Percentiles rank a stretch among this genome's conserved stretches.
Evolutionary conservation across 2,329 filamentous ascomycete genomes (phyloP).

Genomic region (Fusarium tjaetaba): DNA sequence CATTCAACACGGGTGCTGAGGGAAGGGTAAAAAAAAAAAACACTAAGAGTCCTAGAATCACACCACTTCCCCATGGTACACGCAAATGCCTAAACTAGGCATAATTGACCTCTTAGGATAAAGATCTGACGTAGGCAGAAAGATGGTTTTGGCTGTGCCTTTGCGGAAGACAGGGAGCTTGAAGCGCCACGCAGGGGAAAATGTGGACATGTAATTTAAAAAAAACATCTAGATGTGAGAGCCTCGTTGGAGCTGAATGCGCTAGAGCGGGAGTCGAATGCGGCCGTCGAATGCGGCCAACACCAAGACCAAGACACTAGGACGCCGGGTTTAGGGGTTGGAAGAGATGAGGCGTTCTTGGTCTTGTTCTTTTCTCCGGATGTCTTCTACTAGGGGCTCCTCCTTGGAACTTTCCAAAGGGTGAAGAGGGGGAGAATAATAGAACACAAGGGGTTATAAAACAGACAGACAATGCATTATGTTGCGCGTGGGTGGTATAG

Average conservation of each 20-base stretch:
- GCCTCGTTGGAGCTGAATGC: slow-evolving; percentile 7
- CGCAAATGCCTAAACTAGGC: slow-evolving; percentile 31
- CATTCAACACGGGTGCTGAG: not conserved
- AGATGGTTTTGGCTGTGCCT: slow-evolving; percentile 31
- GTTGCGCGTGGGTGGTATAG: not conserved
- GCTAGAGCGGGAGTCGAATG: slow-evolving; percentile 12
- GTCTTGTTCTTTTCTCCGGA: not conserved
- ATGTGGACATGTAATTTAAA: slow-evolving; percentile 44
- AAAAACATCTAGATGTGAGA: slow-evolving; percentile 19
- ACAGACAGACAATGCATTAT: slow-evolving; percentile 1
- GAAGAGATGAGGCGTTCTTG: not conserved
- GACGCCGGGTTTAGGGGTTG: not conserved
- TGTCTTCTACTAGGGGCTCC: not conserved
- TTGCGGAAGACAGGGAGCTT: slow-evolving; percentile 37
- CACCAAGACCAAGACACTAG: slow-evolving; percentile 3
- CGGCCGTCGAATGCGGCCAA: slow-evolving; percentile 25
- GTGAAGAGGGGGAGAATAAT: not conserved
- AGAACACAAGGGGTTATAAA: not conserved
- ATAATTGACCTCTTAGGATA: slow-evolving; percentile 36
- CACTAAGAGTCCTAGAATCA: slow-evolving; percentile 12
- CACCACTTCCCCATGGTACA: slow-evolving; percentile 7
- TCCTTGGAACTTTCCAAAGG: not conserved
- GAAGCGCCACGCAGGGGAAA: slow-evolving; percentile 42
- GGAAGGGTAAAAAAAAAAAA: not conserved
- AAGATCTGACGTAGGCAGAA: slow-evolving; percentile 38